Evolutionary conservation across 495 filamentous ascomycete species (phyloP).

Genomic region (Barbatosphaeria neglecta): DNA sequence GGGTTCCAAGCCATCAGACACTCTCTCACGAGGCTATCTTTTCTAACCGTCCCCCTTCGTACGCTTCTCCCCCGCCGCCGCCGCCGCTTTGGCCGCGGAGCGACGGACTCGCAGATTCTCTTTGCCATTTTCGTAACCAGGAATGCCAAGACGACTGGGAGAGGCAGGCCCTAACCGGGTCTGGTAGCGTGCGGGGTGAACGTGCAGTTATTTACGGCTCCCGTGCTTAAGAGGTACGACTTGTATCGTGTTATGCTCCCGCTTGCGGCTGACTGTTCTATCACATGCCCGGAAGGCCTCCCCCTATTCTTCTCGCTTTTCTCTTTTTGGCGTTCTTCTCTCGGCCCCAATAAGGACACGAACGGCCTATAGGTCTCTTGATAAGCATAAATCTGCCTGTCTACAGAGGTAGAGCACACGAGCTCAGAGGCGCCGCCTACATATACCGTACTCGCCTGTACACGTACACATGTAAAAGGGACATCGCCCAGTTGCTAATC

Average conservation of each 20-base stretch:
- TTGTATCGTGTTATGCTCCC: background rate
- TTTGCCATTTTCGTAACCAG: background rate
- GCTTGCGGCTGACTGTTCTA: too few relatives aligned
- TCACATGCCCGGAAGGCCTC: background rate
- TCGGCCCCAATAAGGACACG: background rate
- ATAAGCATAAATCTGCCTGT: background rate
- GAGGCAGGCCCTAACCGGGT: background rate
- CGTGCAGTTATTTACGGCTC: background rate
- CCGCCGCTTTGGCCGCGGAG: background rate
- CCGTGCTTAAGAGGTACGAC: background rate
- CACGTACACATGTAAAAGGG: background rate
- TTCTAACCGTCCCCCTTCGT: too few relatives aligned
- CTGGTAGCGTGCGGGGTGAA: background rate
- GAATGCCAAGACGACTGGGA: background rate
- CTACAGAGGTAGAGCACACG: too few relatives aligned
- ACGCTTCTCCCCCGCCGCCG: background rate
- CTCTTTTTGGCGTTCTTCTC: background rate
- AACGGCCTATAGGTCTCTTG: too few relatives aligned
- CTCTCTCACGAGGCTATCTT: too few relatives aligned
- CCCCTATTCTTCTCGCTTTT: background rate
- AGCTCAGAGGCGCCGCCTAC: too few relatives aligned
- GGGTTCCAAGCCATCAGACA: background rate
- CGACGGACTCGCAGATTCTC: background rate
- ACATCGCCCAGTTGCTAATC: background rate
- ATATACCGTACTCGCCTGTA: too few relatives aligned